Conservation (phyloP, 2,329 filamentous ascomycete genomes). For the Fusarium sp. region DNA sequence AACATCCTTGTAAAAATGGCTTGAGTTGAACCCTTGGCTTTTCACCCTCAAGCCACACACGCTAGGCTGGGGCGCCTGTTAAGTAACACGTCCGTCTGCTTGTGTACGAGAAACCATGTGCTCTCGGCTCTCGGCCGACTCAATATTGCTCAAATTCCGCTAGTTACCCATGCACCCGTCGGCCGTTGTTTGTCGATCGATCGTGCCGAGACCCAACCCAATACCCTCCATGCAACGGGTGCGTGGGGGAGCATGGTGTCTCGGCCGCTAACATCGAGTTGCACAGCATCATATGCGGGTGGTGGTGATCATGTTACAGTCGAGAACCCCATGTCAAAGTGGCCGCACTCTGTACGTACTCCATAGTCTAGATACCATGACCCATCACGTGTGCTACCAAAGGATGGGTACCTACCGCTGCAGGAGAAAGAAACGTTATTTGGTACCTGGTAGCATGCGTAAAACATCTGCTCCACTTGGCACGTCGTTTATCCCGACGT, state of each 20-base stretch:
- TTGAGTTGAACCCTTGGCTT: neutral
- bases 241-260: neutral
- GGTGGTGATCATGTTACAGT: neutral
- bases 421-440: neutral
- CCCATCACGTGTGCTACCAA: neutral
- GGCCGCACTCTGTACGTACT: neutral
- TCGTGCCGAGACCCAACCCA: neutral
- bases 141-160: neutral
- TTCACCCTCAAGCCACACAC: neutral
- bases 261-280: neutral
- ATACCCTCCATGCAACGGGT: neutral
- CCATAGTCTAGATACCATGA: neutral
- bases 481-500: neutral
- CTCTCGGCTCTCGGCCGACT: neutral
- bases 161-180: neutral
- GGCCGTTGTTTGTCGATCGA: neutral
- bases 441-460: neutral
- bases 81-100: neutral
- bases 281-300: neutral
- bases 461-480: neutral
- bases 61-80: neutral
- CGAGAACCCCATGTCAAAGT: neutral
- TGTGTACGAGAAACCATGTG: neutral
- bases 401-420: neutral
- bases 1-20: conserved; percentile 6